A percentile compares a stretch with the other conserved stretches of the same genome.
Evolutionary conservation across 2,329 filamentous ascomycete genomes (phyloP).

Genomic region (Ascochyta lentis): DNA sequence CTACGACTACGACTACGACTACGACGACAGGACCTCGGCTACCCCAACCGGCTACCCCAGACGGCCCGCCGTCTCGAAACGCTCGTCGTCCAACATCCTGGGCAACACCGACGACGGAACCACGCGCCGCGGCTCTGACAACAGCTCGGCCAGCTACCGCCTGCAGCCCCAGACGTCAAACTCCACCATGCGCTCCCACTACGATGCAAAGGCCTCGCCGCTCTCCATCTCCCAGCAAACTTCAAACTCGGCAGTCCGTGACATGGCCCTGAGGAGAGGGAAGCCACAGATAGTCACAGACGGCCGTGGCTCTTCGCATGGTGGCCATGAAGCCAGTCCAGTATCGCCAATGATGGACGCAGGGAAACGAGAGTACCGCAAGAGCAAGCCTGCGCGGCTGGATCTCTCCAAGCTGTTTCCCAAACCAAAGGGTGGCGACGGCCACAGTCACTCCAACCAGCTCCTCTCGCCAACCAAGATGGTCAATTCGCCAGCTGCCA

Average conservation of each 20-base stretch:
- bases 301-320: constrained; percentile 18
- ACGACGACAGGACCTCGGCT: constrained; percentile 30
- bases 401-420: constrained; percentile 54
- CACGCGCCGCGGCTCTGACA: constrained; percentile 35
- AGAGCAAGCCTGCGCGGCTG: constrained; percentile 47
- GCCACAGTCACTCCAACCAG: constrained; percentile 20
- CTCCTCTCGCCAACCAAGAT: constrained; percentile 50
- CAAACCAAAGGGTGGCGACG: constrained; percentile 38
- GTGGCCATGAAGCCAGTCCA: constrained; percentile 25
- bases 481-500: constrained; percentile 49
- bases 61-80: constrained; percentile 36
- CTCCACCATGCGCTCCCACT: constrained; percentile 52
- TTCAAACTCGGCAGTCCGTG: constrained; percentile 53
- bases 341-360: constrained; percentile 30
- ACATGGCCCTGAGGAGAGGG: constrained; percentile 52
- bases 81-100: constrained; percentile 46
- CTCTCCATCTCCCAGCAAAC: constrained; percentile 54
- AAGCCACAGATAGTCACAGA: constrained; percentile 34
- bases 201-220: constrained; percentile 51
- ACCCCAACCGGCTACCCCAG: constrained; percentile 29
- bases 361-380: constrained; percentile 33
- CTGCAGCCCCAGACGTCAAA: constrained; percentile 45
- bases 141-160: constrained; percentile 38
- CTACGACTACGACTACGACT: constrained; percentile 25
- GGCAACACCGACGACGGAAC: constrained; percentile 31